Percentiles rank a stretch among this genome's conserved stretches.
phyloP scores from a whole-genome alignment of 805 yeast species.

The Starmerella roubikii region DNA sequence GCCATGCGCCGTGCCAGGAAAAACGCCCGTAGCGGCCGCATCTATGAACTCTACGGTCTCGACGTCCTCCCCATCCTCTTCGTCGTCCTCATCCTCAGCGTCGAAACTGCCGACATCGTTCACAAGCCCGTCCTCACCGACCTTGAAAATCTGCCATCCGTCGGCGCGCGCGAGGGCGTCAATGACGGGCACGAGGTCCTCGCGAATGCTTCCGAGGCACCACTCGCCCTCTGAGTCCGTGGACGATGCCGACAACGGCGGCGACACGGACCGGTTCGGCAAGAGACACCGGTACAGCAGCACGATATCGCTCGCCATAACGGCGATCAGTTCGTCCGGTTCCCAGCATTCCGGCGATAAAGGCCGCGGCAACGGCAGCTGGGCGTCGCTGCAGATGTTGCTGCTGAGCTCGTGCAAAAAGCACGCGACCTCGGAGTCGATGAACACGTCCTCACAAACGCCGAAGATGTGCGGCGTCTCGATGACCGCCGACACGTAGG shows the following conservation, averaged over 20 bases:
- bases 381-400: neutral
- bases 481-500: slow-evolving; percentile 1
- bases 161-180: slow-evolving; percentile 18
- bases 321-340: slow-evolving; percentile 21
- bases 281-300: slow-evolving; percentile 20
- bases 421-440: slow-evolving; percentile 1
- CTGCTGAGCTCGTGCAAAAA: neutral
- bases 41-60: no score
- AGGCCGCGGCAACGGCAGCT: neutral
- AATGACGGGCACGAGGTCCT: slow-evolving; percentile 26
- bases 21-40: no score
- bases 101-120: slow-evolving; percentile 21
- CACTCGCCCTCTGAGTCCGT: slow-evolving; percentile 16
- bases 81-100: no score
- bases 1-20: no score
- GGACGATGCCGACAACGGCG: neutral
- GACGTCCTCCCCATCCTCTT: no score
- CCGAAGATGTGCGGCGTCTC: slow-evolving; percentile 9
- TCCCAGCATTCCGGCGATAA: slow-evolving; percentile 6
- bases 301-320: slow-evolving; percentile 24
- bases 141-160: slow-evolving; percentile 27
- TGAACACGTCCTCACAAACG: slow-evolving; percentile 2
- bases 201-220: slow-evolving; percentile 25
- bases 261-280: slow-evolving; percentile 2
- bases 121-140: slow-evolving; percentile 23